phyloP scores from a whole-genome alignment of 148 eudicot genomes.

The Vaccinium macrocarpon region DNA sequence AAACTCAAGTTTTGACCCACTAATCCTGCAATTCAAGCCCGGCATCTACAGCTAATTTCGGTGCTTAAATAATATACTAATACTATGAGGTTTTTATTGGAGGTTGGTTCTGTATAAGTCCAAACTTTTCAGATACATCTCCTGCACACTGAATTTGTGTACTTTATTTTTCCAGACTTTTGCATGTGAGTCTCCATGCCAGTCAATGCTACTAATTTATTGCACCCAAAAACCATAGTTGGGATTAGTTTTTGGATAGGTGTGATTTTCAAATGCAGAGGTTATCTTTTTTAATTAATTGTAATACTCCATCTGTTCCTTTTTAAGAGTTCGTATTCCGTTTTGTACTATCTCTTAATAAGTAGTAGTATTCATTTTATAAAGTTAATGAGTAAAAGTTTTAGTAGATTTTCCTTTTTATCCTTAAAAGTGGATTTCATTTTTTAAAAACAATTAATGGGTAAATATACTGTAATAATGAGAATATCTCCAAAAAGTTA shows the following conservation, averaged over 20 bases:
- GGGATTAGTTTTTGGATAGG: background rate
- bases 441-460: too few species aligned
- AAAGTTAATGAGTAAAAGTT: too few species aligned
- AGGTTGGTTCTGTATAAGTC: background rate
- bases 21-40: constrained; percentile 16
- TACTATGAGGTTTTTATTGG: background rate
- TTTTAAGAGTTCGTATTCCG: too few species aligned
- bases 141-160: background rate
- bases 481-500: background rate
- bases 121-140: background rate
- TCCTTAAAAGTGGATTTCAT: too few species aligned
- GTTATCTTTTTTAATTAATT: too few species aligned
- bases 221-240: background rate
- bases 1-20: constrained; percentile 20
- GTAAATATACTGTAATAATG: too few species aligned
- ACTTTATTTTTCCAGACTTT: background rate
- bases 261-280: too few species aligned
- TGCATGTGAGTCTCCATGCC: constrained; percentile 8
- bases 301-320: too few species aligned
- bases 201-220: background rate
- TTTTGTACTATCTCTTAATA: too few species aligned
- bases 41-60: constrained; percentile 22
- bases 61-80: background rate
- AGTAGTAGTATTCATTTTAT: too few species aligned
- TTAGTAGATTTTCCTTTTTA: too few species aligned